A percentile compares a stretch with the other conserved stretches of the same genome.
Evolutionary conservation across 257 asterid species (phyloP).

Genomic region (Capsicum pubescens): DNA sequence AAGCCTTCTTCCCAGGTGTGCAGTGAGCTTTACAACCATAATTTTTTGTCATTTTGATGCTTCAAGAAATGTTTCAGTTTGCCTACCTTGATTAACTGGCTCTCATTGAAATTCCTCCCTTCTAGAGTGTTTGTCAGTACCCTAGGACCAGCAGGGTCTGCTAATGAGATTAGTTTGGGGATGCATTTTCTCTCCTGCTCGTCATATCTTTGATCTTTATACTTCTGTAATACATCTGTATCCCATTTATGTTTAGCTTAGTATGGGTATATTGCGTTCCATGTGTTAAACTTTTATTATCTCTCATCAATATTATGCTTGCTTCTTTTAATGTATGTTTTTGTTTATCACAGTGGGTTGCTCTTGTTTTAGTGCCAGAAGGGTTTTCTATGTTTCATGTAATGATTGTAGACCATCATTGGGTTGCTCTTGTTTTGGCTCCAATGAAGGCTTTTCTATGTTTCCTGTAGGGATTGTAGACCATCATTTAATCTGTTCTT

Average conservation of each 20-base stretch:
- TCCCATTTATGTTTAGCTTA: not conserved
- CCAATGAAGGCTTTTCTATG: not conserved
- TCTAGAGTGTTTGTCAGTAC: not conserved
- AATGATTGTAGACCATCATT: not conserved
- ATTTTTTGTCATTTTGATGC: not conserved
- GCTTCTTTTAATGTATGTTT: too few species aligned
- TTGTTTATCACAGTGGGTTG: not conserved
- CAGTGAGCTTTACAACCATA: not conserved
- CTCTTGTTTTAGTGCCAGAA: not conserved
- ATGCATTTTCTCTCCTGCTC: not conserved
- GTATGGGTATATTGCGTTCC: not conserved
- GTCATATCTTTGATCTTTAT: not conserved
- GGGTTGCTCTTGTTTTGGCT: conserved; percentile 7
- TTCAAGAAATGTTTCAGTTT: not conserved
- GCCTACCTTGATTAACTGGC: not conserved
- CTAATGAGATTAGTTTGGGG: not conserved
- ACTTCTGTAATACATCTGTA: not conserved
- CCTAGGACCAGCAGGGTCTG: not conserved
- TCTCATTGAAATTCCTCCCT: not conserved
- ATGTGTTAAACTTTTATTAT: not conserved
- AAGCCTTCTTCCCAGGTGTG: not conserved
- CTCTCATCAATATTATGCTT: not conserved
- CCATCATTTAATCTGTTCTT: conserved; percentile 8
- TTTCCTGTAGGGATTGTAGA: not conserved
- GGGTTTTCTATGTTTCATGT: not conserved